Base-by-base conservation (phyloP, 768 basidiomycete species). In the Auricularia sp. region DNA sequence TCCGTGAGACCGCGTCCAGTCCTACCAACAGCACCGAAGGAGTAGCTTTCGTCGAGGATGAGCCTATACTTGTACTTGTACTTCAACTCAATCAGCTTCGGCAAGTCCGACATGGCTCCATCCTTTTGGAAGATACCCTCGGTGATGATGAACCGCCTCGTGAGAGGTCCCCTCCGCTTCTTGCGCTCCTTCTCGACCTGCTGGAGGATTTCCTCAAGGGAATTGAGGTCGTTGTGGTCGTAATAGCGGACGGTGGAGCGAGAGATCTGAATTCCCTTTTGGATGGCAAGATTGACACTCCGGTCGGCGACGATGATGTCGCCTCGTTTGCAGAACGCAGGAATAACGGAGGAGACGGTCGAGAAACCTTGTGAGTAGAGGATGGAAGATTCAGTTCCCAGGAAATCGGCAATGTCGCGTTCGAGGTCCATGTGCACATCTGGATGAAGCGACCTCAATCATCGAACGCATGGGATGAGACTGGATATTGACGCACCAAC, bases 241-340 rank as follows among this genome's bases (percentile, higher is more conserved):
- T 85, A 99, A 92, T 93, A 99, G 63, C 91, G 84, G 42, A 98
- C 85, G 0, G 89, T 93, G 4, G 87, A 91, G 44, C 97, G 87
- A 21, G 89, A 91, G 66, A 97, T 93, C 73, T 97, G 90, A 34
- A 98, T 85, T 16, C 96, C 97, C 75, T 94, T 96, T 73, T 97
- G 95, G 63, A 98, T 91, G 16, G 91, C 87, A 74, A 98, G 93
- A 75, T 91, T 96, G 69, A 94, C 87, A n/a, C 87, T 85, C 18
- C 93, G 86, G 75, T 99, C 96, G 3, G 93, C 94, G n/a, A 99
- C 91, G 71, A 99, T 95, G 71, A 99, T 86, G 71, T 99, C 96
- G 1, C 94, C 95, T 66, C 96, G 86, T 74, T 99, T 98, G 80
- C 90, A 92, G 76, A 98, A 99, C 1, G 97, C 92, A 0, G 97